Conservation (phyloP, 192 early-diverging fungal species). For the Backusella psychrophila region DNA sequence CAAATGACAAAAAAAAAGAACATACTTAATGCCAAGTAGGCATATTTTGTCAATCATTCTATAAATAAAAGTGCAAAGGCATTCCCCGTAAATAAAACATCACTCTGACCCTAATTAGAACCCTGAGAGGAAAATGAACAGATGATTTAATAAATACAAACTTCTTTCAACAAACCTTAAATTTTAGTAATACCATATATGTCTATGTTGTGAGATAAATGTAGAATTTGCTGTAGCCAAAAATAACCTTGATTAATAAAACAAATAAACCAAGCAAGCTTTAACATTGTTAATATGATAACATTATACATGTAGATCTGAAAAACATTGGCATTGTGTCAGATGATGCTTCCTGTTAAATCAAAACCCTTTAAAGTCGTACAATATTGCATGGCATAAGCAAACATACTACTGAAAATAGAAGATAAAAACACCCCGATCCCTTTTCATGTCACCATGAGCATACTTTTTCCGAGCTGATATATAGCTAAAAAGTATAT, state of each 20-base stretch:
- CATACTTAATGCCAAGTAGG: too few species aligned
- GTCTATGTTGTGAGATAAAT: neutral
- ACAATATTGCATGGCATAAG: neutral
- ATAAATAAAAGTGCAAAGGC: too few species aligned
- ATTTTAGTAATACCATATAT: neutral
- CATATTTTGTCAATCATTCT: too few species aligned
- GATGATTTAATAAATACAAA: neutral
- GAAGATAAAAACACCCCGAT: neutral
- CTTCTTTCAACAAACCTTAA: neutral
- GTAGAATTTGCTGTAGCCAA: neutral
- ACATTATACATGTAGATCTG: neutral
- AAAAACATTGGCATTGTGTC: neutral
- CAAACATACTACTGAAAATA: slow-evolving; percentile 6
- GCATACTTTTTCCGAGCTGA: neutral
- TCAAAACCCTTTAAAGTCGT: neutral
- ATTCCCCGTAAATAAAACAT: neutral
- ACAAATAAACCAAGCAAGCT: neutral
- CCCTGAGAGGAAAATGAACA: neutral
- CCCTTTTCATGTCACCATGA: neutral
- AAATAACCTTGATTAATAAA: neutral
- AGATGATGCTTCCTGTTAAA: neutral
- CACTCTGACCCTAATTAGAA: neutral
- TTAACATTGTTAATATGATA: neutral
- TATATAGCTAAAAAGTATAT: slow-evolving; percentile 1
- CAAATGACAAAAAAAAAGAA: neutral